These are phyloP conservation scores for Neopestalotiopsis rosae DNA, from an alignment of 2,329 filamentous ascomycete species.

Conservation along the genomic window DNA sequence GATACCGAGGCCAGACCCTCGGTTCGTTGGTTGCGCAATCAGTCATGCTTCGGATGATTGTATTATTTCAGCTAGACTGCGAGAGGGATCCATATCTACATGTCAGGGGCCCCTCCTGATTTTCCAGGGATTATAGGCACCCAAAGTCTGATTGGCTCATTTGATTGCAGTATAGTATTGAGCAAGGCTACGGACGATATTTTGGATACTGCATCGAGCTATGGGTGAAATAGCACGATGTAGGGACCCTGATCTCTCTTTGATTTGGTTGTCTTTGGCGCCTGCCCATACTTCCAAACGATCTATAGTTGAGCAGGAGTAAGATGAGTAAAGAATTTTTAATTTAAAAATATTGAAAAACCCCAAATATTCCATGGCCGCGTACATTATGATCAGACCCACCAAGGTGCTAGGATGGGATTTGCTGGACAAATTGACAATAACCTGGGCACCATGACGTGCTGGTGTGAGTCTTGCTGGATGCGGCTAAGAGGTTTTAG, in stretches of 20 bases:
- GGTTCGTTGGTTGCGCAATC: background rate
- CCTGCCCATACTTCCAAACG: background rate
- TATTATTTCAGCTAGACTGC: slow-evolving; percentile 1
- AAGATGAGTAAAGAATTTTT: background rate
- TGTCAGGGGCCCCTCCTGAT: background rate
- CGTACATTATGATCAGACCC: background rate
- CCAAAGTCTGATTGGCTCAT: slow-evolving; percentile 5
- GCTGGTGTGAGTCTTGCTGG: slow-evolving; percentile 2
- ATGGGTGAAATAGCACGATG: background rate
- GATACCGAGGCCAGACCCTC: background rate
- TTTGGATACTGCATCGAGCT: background rate
- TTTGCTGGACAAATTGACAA: background rate
- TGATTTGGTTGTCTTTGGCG: background rate
- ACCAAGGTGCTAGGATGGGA: background rate
- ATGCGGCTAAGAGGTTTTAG: slow-evolving; percentile 12
- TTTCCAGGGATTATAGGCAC: background rate
- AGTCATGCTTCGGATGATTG: background rate
- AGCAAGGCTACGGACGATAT: background rate
- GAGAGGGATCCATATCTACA: background rate
- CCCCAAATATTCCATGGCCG: background rate
- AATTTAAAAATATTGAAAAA: background rate
- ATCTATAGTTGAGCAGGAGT: background rate
- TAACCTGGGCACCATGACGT: slow-evolving; percentile 6
- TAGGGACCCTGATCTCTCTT: background rate
- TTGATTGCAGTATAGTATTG: background rate